Evolutionary conservation across 169 alveolate species (phyloP), one percentile per base, ranked within the genome.

Genomic region (Plasmodium vivax): DNA sequence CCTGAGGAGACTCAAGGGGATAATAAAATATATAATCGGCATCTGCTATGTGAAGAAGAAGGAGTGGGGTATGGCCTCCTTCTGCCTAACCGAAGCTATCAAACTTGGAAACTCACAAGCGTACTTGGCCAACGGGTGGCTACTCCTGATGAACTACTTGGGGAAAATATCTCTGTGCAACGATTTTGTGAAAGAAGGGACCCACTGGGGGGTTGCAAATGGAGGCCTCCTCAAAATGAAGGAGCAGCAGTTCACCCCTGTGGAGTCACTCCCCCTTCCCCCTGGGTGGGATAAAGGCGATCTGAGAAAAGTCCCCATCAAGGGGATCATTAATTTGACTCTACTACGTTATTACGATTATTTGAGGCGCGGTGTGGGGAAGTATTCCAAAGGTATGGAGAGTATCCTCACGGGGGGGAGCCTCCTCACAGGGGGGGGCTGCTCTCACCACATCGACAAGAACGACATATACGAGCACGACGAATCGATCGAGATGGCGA

Each of bases 31-130:
- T 23, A 82, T 92, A 5, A 92, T 92, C 2, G 95, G 95, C 4
- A 54, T 92, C 10, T 92, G 95, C 41, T 92, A 92, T 72, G 41
- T 92, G 85, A 92, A 92, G 75, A 81, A 92, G 74, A 92, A 82
- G 84, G 77, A 92, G 27, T 92, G 83, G 51, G 72, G 38, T 68
- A 34, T 41, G 14, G 95, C 95, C 9, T 92, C 95, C 1, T 92
- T 43, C 34, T 92, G 95, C 41, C 72, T 92, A 38, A 92, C 95
- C 6, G 47, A 79, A 3, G 73, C 95, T 0, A 27, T 92, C 34
- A 68, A 92, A 82, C 6, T 47, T 77, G 83, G 58, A 12, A 36
- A 82, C 27, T 43, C 81, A 6, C 34, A 62, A 6, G 54, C 95
- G 8, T 92, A 82, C 41, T 34, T 92, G 41, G 36, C 92, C 36